Percentiles rank a stretch among this genome's conserved stretches.
Evolutionary conservation across 768 basidiomycete genomes (phyloP).

Genomic region (Russula vinacea): DNA sequence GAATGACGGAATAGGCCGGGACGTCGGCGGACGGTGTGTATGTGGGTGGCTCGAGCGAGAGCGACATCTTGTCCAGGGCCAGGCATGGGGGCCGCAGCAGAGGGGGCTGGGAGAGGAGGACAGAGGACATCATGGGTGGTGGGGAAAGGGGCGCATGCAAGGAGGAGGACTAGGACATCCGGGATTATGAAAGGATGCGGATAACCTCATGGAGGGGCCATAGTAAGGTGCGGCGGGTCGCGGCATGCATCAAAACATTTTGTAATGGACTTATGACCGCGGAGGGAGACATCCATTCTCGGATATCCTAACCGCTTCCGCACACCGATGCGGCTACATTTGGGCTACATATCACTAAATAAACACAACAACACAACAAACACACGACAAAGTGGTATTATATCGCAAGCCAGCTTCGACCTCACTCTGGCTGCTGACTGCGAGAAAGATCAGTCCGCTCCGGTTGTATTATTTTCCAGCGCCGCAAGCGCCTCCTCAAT

Average conservation of each 20-base stretch:
- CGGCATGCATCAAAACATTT: too few species aligned
- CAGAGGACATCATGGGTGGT: constrained; percentile 8
- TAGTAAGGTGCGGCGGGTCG: too few species aligned
- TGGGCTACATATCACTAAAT: too few species aligned
- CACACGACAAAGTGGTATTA: too few species aligned
- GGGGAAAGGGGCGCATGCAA: constrained; percentile 3
- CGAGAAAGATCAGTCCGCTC: not conserved
- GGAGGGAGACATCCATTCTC: too few species aligned
- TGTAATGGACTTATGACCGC: too few species aligned
- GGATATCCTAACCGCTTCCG: too few species aligned
- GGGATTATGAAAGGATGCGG: not conserved
- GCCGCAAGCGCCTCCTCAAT: constrained; percentile 56
- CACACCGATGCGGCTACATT: too few species aligned
- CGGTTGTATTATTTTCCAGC: constrained; percentile 34
- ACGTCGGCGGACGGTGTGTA: constrained; percentile 55
- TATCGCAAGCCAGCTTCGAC: not conserved
- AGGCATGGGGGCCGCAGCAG: not conserved
- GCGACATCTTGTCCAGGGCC: not conserved
- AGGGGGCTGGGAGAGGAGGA: not conserved
- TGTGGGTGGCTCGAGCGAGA: constrained; percentile 39
- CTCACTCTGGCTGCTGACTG: not conserved
- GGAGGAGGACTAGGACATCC: not conserved
- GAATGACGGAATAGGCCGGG: constrained; percentile 58
- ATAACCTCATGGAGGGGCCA: not conserved
- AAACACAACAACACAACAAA: too few species aligned